Evolutionary conservation across 352 stramenopile genomes (phyloP).

Genomic region (Phytopythium aichiense): DNA sequence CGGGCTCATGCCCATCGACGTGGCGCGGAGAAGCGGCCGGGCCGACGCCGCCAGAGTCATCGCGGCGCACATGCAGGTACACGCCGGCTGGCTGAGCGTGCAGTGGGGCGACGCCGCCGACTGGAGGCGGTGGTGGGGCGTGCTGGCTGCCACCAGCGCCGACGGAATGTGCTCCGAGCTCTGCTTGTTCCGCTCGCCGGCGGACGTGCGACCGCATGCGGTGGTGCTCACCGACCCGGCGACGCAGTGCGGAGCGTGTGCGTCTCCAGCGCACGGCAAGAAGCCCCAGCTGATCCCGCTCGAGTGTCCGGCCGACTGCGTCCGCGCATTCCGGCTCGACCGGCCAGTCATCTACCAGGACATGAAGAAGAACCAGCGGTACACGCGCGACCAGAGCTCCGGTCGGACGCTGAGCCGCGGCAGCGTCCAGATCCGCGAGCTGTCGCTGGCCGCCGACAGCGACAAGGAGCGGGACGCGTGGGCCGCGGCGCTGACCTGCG

Average conservation of each 20-base stretch:
- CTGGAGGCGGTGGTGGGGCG: constrained; percentile 41
- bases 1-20: constrained; percentile 45
- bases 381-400: constrained; percentile 30
- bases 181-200: constrained; percentile 31
- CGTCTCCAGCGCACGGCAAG: not conserved
- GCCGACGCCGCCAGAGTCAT: constrained; percentile 14
- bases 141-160: constrained; percentile 34
- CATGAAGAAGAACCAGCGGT: constrained; percentile 24
- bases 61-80: constrained; percentile 28
- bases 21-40: constrained; percentile 25
- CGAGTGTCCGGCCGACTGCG: not conserved
- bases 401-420: constrained; percentile 38
- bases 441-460: constrained; percentile 38
- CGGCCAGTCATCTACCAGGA: constrained; percentile 30
- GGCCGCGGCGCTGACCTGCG: not conserved
- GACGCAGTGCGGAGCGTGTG: not conserved
- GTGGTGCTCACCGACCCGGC: constrained; percentile 7
- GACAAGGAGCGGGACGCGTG: constrained; percentile 5
- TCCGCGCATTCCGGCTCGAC: constrained; percentile 30
- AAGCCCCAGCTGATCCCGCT: not conserved
- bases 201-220: constrained; percentile 9
- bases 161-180: constrained; percentile 30
- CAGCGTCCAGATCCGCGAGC: constrained; percentile 22
- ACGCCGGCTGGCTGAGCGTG: constrained; percentile 46
- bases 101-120: constrained; percentile 17